These are phyloP conservation scores for Coemansia sp. DNA, from an alignment of 192 early-diverging fungal species.

Conservation along the genomic window DNA sequence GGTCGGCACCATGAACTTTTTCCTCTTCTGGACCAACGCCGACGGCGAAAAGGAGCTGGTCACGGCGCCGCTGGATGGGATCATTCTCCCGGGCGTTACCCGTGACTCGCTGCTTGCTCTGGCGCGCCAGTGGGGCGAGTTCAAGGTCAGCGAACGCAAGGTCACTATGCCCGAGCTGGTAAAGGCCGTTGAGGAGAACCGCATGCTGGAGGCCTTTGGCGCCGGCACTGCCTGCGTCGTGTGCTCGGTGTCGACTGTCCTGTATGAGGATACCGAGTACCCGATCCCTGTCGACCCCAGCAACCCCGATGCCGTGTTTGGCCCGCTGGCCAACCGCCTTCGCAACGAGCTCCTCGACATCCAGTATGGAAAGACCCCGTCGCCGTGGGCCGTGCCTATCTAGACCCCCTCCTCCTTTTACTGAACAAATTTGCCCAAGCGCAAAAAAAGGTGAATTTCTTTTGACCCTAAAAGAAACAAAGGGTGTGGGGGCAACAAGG, in stretches of 20 bases:
- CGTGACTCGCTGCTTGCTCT: conserved; percentile 86
- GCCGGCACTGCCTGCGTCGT: conserved; percentile 97
- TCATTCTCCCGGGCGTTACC: conserved; percentile 94
- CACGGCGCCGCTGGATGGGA: conserved; percentile 91
- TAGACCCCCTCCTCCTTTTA: neutral
- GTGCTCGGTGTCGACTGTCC: conserved; percentile 79
- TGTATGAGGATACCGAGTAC: conserved; percentile 67
- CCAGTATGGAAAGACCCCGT: conserved; percentile 80
- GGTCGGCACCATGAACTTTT: conserved; percentile 98
- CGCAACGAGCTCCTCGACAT: conserved; percentile 85
- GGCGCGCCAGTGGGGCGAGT: conserved; percentile 77
- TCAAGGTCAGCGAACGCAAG: conserved; percentile 82
- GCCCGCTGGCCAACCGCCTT: conserved; percentile 77
- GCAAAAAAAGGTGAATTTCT: too few species aligned
- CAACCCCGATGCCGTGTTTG: conserved; percentile 74
- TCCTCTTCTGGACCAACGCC: conserved; percentile 80
- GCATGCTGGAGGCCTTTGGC: conserved; percentile 92
- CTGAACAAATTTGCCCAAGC: neutral
- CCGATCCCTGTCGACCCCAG: conserved; percentile 85
- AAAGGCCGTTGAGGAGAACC: conserved; percentile 66
- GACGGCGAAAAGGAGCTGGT: conserved; percentile 79
- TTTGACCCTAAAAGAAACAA: neutral
- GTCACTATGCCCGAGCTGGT: conserved; percentile 77
- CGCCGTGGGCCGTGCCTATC: conserved; percentile 32
- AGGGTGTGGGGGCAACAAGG: neutral